Evolutionary conservation across 495 filamentous ascomycete species (phyloP), one percentile per base, ranked within the genome.

Genomic region (Aspergillus kassunensis): DNA sequence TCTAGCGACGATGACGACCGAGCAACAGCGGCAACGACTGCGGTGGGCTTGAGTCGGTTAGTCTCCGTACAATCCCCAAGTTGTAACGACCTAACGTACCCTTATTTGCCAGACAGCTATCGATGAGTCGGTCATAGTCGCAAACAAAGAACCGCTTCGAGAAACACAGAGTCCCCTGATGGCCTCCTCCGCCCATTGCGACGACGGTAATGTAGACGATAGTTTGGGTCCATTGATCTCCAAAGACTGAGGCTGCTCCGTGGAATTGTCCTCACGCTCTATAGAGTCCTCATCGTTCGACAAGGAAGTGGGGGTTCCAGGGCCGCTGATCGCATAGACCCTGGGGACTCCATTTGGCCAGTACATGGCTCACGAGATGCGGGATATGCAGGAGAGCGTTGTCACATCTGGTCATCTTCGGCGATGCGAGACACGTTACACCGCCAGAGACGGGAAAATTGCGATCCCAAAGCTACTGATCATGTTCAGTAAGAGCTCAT

Each of bases 31-130:
- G 91, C 91, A 30, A 97, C 80, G 15, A 96, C 85, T 30, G 88
- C 91, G 44, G 88, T 91, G 48, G 95, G 95, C 91, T 97, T 69
- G 40, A 45, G 57, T 51, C 39, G 54, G 65, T 74, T 55, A 74
- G 61, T 54, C 61, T n/a, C 19, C 25, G 58, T 59, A 48, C 63
- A 54, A 37, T 24, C 16, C 5, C 18, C 35, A 39, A 23, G 31
- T n/a, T 42, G 45, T 36, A 36, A 35, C 29, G 46, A 13, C 15
- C 21, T 13, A 44, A 61, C 78, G 53, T 80, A 91, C 91, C 77
- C 89, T 91, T 47, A 88, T 92, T 70, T 99, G 95, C 95, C 95
- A 99, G 50, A 97, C 78, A 15, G 85, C 89, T 61, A 97, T 78
- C 4, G 86, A 86, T 7, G 86, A 86, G 5, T 79, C 69, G 1